A percentile compares a stretch with the other conserved stretches of the same genome.
Conservation (phyloP, 2,329 filamentous ascomycete species). For the Eutypa lata region DNA sequence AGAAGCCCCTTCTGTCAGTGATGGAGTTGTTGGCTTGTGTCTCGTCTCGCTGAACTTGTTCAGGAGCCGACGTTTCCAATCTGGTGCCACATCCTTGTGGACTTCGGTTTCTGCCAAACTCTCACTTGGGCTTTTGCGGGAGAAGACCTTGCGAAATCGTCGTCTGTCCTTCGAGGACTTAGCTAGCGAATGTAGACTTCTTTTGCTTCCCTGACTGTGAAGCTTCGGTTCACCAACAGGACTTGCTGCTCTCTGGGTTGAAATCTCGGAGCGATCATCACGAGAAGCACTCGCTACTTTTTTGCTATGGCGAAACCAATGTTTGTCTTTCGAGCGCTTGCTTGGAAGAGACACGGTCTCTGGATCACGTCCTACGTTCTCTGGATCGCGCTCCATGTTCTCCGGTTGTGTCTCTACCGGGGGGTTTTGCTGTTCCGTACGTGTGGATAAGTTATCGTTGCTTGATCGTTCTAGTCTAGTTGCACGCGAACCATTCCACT, state of each 20-base stretch:
- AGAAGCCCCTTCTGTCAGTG: constrained; percentile 11
- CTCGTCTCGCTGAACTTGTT: constrained; percentile 8
- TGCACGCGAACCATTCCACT: background rate
- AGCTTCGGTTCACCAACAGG: constrained; percentile 17
- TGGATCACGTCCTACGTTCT: background rate
- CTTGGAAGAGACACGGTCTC: background rate
- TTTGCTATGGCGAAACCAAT: constrained; percentile 1
- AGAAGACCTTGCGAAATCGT: constrained; percentile 15
- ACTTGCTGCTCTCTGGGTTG: background rate
- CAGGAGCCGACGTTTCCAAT: constrained; percentile 14
- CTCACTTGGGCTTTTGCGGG: background rate
- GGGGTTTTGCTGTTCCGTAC: background rate
- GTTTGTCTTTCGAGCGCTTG: background rate
- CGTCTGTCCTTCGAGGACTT: constrained; percentile 20
- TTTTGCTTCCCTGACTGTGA: constrained; percentile 15
- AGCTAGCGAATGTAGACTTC: constrained; percentile 21
- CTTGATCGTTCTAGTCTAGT: background rate
- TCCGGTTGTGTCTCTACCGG: background rate
- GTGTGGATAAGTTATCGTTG: background rate
- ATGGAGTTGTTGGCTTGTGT: constrained; percentile 10
- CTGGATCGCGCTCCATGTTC: background rate
- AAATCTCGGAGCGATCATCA: background rate
- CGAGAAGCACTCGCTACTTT: background rate
- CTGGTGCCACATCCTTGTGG: constrained; percentile 7
- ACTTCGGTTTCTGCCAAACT: background rate